Conservation (phyloP, 805 yeast species). For the Candida easanensis region DNA sequence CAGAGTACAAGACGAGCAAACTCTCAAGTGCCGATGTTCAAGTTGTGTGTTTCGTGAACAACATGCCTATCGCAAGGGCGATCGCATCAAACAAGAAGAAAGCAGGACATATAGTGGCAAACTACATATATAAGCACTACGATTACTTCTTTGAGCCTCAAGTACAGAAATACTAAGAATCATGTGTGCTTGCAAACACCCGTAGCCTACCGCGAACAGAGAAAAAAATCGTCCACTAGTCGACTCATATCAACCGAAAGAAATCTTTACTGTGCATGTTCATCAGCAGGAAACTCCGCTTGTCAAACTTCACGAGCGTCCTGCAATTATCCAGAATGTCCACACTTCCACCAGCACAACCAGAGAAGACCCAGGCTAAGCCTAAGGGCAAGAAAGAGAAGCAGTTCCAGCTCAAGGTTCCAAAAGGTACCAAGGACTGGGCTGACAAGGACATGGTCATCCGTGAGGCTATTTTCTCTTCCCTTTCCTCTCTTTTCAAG, state of each 20-base stretch:
- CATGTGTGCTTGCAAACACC: too few relatives aligned
- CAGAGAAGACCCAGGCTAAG: constrained; percentile 10
- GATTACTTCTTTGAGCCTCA: constrained; percentile 5
- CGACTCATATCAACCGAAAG: neutral
- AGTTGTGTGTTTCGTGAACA: constrained; percentile 13
- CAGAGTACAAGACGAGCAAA: constrained; percentile 20
- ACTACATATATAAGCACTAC: constrained; percentile 10
- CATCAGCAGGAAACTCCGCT: constrained; percentile 1
- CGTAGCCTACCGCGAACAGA: too few relatives aligned
- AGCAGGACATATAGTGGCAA: constrained; percentile 20
- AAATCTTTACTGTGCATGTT: constrained; percentile 4
- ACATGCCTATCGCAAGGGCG: constrained; percentile 15
- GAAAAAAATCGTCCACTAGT: neutral
- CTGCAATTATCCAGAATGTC: constrained; percentile 1
- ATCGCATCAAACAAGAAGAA: constrained; percentile 18
- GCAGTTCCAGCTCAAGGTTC: constrained; percentile 83
- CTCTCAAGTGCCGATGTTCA: constrained; percentile 17
- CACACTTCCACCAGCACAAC: constrained; percentile 1
- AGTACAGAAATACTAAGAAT: neutral
- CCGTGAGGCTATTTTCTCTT: constrained; percentile 79
- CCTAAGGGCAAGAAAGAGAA: constrained; percentile 31
- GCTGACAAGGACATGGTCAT: constrained; percentile 96
- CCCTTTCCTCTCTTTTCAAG: constrained; percentile 74
- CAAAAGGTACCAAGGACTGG: constrained; percentile 99
- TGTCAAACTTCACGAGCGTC: neutral